Conservation (phyloP, 2,329 filamentous ascomycete genomes). For the Paraphaeosphaeria minitans region DNA sequence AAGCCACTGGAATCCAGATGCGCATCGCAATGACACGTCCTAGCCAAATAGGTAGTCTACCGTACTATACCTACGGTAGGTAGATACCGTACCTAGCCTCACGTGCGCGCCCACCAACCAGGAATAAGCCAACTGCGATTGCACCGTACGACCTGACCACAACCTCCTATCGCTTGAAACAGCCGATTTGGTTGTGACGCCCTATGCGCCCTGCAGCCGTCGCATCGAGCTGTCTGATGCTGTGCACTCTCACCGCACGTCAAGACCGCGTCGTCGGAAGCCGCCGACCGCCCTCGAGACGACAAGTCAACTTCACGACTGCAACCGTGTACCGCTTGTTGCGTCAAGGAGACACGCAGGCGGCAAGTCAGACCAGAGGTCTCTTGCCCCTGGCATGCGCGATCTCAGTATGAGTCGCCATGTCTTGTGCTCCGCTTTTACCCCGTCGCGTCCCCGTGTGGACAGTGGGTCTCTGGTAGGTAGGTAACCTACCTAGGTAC, state of each 20-base stretch:
- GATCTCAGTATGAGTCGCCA: neutral
- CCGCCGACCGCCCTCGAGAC: neutral
- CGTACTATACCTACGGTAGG: too few relatives aligned
- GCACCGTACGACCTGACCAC: constrained; percentile 4
- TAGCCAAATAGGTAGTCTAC: too few relatives aligned
- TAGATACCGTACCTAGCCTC: too few relatives aligned
- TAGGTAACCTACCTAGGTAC: too few relatives aligned
- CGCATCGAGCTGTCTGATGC: neutral
- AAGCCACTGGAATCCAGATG: neutral
- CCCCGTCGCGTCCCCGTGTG: constrained; percentile 3
- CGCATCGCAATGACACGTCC: neutral
- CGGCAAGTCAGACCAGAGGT: neutral
- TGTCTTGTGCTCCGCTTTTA: constrained; percentile 4
- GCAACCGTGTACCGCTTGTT: neutral
- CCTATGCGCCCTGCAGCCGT: neutral
- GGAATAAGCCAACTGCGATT: neutral
- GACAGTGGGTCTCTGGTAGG: neutral
- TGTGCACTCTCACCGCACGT: neutral
- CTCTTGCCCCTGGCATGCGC: neutral
- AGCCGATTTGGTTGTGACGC: neutral
- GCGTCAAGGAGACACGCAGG: neutral
- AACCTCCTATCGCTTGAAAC: neutral
- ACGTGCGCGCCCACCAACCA: neutral
- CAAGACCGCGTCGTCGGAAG: constrained; percentile 4
- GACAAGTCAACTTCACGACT: neutral